Evolutionary conservation across 345 rosid species (phyloP).

Genomic region (Ailanthus altissimus): DNA sequence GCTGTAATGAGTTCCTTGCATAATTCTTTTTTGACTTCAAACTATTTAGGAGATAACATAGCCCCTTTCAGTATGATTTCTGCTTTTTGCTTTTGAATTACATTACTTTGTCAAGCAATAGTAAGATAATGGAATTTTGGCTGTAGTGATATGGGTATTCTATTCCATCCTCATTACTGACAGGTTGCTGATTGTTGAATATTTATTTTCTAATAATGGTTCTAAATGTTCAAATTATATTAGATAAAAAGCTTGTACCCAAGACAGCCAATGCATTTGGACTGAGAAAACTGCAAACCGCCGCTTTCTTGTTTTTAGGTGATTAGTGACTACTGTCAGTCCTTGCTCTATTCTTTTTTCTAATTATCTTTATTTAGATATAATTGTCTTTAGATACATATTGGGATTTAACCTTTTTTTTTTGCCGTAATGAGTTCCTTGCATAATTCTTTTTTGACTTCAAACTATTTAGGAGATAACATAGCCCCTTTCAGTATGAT

Average conservation of each 20-base stretch:
- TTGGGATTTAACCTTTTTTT: background rate
- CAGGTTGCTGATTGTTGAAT: background rate
- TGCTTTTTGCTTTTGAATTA: background rate
- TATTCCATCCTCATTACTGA: background rate
- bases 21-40: background rate
- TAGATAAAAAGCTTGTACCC: slow-evolving; percentile 81
- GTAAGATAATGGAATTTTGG: background rate
- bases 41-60: background rate
- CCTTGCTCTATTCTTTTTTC: background rate
- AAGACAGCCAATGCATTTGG: slow-evolving; percentile 27
- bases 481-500: background rate
- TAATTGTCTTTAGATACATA: background rate
- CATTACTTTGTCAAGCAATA: background rate
- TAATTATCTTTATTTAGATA: background rate
- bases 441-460: background rate
- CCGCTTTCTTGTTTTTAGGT: background rate
- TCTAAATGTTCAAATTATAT: slow-evolving; percentile 17
- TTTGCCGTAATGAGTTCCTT: background rate
- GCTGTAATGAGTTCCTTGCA: background rate
- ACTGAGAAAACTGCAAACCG: background rate
- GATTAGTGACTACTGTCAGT: background rate
- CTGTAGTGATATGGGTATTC: background rate
- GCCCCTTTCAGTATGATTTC: background rate
- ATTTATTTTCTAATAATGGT: slow-evolving; percentile 5
- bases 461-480: background rate